These are phyloP conservation scores for Suhomyces yuchorum DNA, from an alignment of 1,139 yeast genomes.

Conservation along the genomic window DNA sequence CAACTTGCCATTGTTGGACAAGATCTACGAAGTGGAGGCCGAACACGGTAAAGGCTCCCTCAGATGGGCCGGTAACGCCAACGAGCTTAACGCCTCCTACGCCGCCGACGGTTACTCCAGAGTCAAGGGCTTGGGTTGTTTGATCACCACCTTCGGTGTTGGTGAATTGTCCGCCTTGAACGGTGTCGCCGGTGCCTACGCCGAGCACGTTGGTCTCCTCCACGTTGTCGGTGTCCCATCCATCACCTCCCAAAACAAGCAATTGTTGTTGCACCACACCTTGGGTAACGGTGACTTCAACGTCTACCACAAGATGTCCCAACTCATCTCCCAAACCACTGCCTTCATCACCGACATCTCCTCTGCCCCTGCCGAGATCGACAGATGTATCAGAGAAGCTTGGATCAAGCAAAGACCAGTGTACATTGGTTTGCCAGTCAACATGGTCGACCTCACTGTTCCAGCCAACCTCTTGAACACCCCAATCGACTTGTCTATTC, in stretches of 20 bases:
- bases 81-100: conserved; percentile 46
- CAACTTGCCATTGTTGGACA: conserved; percentile 40
- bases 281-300: conserved; percentile 51
- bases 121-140: conserved; percentile 39
- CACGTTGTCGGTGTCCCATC: conserved; percentile 48
- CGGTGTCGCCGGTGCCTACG: conserved; percentile 46
- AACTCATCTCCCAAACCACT: conserved; percentile 66
- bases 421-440: conserved; percentile 80
- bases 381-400: conserved; percentile 73
- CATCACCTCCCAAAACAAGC: conserved; percentile 40
- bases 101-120: conserved; percentile 48
- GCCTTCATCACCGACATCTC: conserved; percentile 62
- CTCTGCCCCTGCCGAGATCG: conserved; percentile 69
- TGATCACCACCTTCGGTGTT: conserved; percentile 46
- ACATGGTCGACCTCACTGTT: conserved; percentile 67
- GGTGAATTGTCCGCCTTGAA: conserved; percentile 45
- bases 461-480: conserved; percentile 57
- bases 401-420: conserved; percentile 78
- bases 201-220: conserved; percentile 45
- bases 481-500: conserved; percentile 64
- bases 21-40: conserved; percentile 36
- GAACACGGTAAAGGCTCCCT: conserved; percentile 25
- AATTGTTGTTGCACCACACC: conserved; percentile 44
- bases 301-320: conserved; percentile 53
- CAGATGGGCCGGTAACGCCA: conserved; percentile 47